Base-by-base conservation (phyloP, 140 eudicot species). In the Stevia rebaudiana region DNA sequence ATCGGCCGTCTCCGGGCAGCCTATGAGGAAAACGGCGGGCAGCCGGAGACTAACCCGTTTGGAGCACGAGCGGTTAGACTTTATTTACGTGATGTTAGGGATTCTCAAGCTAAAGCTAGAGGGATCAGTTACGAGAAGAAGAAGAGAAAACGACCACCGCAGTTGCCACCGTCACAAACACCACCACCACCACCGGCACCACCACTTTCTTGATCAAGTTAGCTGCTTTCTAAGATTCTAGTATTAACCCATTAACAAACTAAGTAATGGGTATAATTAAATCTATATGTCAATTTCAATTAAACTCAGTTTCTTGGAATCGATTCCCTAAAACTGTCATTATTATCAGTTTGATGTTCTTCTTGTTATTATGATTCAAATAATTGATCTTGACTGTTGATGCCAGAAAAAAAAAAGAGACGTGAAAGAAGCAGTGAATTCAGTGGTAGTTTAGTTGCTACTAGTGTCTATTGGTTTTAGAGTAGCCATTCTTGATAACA, bases 1-100 rank as follows among this genome's bases (percentile, higher is more conserved):
- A 68, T 83, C 11, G 89, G 89, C 53, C 72, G 89, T 25, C 89
- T 83, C 9, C 77, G 89, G 37, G 89, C 89, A 16, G 89, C 89
- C 23, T 82, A 43, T 49, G 87, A 82, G 47, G 87, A 82, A 52
- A 78, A 82, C 74, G 87, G 87, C 4, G 87, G 87, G 28, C 61
- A 63, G 43, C 79, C 87, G 3, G 87, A 82, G 60, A 78, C 60
- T 15, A 82, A 82, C 66, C 87, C 87, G 3, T 82, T 82, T 67
- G 87, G 84, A 8, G 74, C 81, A 11, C 81, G 87, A 1, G 87
- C 84, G 8, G 82, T 82, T 2, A 75, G 87, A 60, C 69, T 82
- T 28, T 82, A 78, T 57, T 46, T 82, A 66, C 83, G 87, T 49
- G 87, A 82, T 50, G 84, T 82, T 37, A 82, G 82, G 56, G 87